These are phyloP conservation scores for Leptographium galeiforme DNA, from an alignment of 2,329 filamentous ascomycete genomes.

Conservation along the genomic window DNA sequence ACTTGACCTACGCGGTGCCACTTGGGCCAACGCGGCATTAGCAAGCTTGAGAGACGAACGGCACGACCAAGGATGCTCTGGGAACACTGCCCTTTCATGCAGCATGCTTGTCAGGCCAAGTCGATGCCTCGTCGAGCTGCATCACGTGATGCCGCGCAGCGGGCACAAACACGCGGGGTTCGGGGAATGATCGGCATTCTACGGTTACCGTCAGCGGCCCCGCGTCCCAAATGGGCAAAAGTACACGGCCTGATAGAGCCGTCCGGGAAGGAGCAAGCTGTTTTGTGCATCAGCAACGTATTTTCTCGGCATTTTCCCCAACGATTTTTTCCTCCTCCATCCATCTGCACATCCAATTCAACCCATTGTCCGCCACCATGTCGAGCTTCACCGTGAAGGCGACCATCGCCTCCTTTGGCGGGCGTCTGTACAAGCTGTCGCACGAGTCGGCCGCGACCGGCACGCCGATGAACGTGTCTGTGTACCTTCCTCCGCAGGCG, in stretches of 20 bases:
- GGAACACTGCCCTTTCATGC: too few relatives aligned
- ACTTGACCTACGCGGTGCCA: too few relatives aligned
- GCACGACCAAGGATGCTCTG: too few relatives aligned
- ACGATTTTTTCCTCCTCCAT: not conserved
- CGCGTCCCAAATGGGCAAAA: not conserved
- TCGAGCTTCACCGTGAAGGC: slow-evolving; percentile 70
- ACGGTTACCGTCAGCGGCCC: not conserved
- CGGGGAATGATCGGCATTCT: slow-evolving; percentile 1
- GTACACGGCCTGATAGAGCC: not conserved
- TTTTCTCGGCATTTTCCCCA: not conserved
- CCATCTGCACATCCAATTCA: not conserved
- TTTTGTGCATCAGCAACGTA: not conserved
- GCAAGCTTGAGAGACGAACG: too few relatives aligned
- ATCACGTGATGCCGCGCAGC: not conserved
- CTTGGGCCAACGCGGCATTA: too few relatives aligned
- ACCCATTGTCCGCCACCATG: slow-evolving; percentile 35
- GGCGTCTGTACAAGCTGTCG: slow-evolving; percentile 85
- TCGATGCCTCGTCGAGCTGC: too few relatives aligned
- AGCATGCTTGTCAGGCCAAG: too few relatives aligned
- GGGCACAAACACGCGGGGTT: not conserved
- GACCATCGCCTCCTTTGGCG: slow-evolving; percentile 82
- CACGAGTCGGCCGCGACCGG: slow-evolving; percentile 68
- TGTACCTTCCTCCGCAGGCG: slow-evolving; percentile 73
- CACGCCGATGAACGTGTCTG: slow-evolving; percentile 84
- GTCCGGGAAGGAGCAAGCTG: not conserved